These are phyloP conservation scores for Syzygium syzygioides DNA, from an alignment of 441 rosid genomes.

Conservation along the genomic window DNA sequence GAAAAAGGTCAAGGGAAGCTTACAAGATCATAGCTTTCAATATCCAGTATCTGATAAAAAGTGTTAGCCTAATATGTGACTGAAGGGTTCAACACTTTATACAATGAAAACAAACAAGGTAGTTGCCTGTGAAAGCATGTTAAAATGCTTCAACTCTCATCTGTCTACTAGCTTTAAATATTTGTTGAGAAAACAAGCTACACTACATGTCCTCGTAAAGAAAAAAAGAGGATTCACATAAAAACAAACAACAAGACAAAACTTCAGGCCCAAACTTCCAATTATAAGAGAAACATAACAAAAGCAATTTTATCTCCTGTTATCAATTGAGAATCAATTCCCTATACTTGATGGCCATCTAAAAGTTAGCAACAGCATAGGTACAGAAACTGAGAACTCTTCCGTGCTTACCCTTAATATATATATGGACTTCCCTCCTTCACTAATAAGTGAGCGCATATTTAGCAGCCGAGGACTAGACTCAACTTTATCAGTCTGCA, in stretches of 20 bases:
- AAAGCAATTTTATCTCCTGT: neutral
- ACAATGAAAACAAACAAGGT: neutral
- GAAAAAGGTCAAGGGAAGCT: neutral
- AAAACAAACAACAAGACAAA: neutral
- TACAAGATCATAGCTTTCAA: neutral
- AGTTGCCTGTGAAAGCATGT: neutral
- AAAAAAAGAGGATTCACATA: neutral
- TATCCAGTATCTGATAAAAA: neutral
- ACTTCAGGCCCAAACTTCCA: neutral
- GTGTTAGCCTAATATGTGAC: neutral
- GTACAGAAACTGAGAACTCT: neutral
- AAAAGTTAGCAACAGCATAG: neutral
- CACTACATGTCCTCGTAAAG: neutral
- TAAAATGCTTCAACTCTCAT: neutral
- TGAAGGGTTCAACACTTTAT: neutral
- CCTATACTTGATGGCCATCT: neutral
- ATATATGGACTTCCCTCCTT: constrained; percentile 43
- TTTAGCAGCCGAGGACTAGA: constrained; percentile 50
- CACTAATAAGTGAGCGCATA: constrained; percentile 52
- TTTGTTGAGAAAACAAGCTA: neutral
- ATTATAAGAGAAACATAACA: neutral
- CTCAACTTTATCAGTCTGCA: constrained; percentile 34
- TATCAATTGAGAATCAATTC: neutral
- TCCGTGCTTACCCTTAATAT: constrained; percentile 57
- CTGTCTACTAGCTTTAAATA: neutral